Conservation (phyloP, 2,329 filamentous ascomycete species). For the Monilinia fructigena region DNA sequence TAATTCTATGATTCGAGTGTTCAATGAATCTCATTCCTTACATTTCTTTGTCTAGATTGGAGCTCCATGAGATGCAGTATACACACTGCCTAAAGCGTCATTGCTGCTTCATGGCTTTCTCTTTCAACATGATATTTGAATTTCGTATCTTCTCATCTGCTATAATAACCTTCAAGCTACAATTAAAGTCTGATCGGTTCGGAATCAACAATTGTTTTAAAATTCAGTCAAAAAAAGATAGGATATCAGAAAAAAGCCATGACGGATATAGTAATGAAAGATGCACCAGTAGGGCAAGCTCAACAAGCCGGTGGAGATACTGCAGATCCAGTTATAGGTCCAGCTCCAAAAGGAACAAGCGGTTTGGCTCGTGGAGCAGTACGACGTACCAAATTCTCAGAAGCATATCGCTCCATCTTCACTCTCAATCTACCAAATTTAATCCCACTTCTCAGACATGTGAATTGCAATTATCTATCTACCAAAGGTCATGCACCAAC, state of each 20-base stretch:
- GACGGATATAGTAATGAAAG: slow-evolving; percentile 5
- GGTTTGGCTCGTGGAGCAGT: slow-evolving; percentile 13
- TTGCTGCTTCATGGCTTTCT: background rate
- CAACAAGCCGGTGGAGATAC: no score
- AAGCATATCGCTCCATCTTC: slow-evolving; percentile 28
- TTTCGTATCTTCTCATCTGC: background rate
- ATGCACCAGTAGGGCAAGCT: slow-evolving; percentile 7
- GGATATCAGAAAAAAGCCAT: background rate
- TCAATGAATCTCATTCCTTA: slow-evolving; percentile 13
- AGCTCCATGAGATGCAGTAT: slow-evolving; percentile 4
- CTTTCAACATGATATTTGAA: slow-evolving; percentile 17
- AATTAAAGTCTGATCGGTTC: background rate
- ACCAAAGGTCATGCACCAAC: slow-evolving; percentile 52
- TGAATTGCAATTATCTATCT: slow-evolving; percentile 60
- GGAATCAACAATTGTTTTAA: background rate
- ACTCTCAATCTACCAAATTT: slow-evolving; percentile 19
- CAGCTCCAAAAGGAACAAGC: background rate
- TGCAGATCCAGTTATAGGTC: background rate
- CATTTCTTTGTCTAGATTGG: slow-evolving; percentile 15
- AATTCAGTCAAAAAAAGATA: background rate
- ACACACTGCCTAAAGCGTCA: slow-evolving; percentile 18
- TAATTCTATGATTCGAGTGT: background rate
- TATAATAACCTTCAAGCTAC: background rate
- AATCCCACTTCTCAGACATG: slow-evolving; percentile 43
- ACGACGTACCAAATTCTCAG: slow-evolving; percentile 25